Conservation (phyloP, 1,139 yeast genomes). For the Blastobotrys malaysiensis region DNA sequence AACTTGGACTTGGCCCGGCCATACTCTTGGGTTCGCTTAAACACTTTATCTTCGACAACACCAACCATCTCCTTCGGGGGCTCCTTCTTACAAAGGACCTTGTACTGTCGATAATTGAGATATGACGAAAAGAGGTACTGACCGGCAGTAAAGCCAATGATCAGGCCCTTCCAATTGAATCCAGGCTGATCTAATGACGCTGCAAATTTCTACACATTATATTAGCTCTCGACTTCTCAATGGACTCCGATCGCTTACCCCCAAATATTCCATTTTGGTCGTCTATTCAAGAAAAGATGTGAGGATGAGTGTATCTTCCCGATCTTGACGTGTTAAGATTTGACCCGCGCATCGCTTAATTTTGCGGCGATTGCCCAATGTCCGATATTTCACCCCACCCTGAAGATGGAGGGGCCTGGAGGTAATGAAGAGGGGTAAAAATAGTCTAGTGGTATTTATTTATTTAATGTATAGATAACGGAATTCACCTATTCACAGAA, state of each 20-base stretch:
- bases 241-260: conserved; percentile 8
- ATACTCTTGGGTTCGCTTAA: conserved; percentile 71
- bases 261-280: conserved; percentile 13
- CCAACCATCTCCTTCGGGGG: conserved; percentile 61
- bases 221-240: background rate
- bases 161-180: conserved; percentile 72
- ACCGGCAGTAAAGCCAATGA: conserved; percentile 69
- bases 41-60: conserved; percentile 58
- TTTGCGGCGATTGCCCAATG: background rate
- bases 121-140: conserved; percentile 72
- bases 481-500: background rate
- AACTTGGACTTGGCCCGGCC: conserved; percentile 78
- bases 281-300: background rate
- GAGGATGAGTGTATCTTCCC: background rate
- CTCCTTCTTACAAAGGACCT: conserved; percentile 50
- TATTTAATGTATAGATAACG: no score
- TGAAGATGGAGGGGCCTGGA: no score
- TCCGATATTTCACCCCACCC: background rate
- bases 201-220: conserved; percentile 28
- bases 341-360: background rate
- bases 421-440: no score
- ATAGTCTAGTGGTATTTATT: no score
- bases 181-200: conserved; percentile 48
- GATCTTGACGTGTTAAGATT: background rate
- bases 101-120: conserved; percentile 70